phyloP scores from a whole-genome alignment of 2,329 filamentous ascomycete genomes.

The Aspergillus intermedius region DNA sequence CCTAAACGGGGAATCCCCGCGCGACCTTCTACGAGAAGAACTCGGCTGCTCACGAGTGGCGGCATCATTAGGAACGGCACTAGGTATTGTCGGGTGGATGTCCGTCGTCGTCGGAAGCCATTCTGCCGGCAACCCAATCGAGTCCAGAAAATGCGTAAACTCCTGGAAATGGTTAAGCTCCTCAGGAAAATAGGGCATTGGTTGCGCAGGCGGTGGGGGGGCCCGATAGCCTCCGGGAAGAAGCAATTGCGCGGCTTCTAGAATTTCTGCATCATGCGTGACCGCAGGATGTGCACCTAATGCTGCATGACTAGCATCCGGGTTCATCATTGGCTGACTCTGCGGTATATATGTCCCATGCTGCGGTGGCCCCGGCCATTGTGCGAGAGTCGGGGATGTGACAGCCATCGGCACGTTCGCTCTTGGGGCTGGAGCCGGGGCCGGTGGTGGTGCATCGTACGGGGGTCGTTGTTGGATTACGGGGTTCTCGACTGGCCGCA shows the following conservation, averaged over 20 bases:
- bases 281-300: slow-evolving; percentile 16
- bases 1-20: slow-evolving; percentile 27
- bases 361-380: slow-evolving; percentile 21
- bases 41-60: slow-evolving; percentile 18
- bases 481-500: slow-evolving; percentile 10
- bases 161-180: slow-evolving; percentile 31
- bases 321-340: slow-evolving; percentile 16
- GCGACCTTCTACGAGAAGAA: slow-evolving; percentile 16
- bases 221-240: slow-evolving; percentile 25
- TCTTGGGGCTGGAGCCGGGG: slow-evolving; percentile 6
- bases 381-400: slow-evolving; percentile 13
- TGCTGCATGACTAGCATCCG: slow-evolving; percentile 6
- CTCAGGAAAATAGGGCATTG: slow-evolving; percentile 24
- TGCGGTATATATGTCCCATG: slow-evolving; percentile 21
- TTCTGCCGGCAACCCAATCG: slow-evolving; percentile 28
- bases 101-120: slow-evolving; percentile 25
- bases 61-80: slow-evolving; percentile 15
- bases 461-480: slow-evolving; percentile 6
- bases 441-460: slow-evolving; percentile 10
- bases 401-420: slow-evolving; percentile 18
- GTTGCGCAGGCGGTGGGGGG: slow-evolving; percentile 16
- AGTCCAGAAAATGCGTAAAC: slow-evolving; percentile 31
- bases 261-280: slow-evolving; percentile 34
- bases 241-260: slow-evolving; percentile 29
- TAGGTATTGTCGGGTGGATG: slow-evolving; percentile 17